phyloP scores from a whole-genome alignment of 176 grass and related monocot genomes.

The Panicum miliaceum region DNA sequence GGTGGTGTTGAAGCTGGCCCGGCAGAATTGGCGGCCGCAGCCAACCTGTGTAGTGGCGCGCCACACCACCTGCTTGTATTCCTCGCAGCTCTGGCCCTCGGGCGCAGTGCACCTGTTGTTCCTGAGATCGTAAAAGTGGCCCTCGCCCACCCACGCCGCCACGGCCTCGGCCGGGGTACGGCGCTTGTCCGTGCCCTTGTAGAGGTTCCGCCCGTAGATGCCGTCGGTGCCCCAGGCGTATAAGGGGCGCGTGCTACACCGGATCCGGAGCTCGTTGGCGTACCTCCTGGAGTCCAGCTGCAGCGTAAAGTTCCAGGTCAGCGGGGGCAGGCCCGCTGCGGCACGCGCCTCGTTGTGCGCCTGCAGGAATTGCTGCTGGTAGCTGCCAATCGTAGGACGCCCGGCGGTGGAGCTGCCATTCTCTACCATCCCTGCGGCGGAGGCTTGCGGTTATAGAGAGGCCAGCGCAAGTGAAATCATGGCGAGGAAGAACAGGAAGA shows the following conservation, averaged over 20 bases:
- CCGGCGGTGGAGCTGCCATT: neutral
- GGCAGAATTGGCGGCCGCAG: constrained; percentile 14
- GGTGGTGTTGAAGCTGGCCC: neutral
- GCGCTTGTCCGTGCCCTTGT: neutral
- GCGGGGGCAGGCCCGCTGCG: neutral
- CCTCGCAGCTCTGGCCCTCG: neutral
- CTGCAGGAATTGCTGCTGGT: constrained; percentile 17
- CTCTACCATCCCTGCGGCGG: neutral
- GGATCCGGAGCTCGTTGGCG: constrained; percentile 1
- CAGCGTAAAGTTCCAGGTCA: constrained; percentile 39
- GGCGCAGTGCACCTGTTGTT: neutral
- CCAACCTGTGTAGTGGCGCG: constrained; percentile 12
- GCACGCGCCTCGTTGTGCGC: constrained; percentile 30
- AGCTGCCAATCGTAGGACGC: neutral
- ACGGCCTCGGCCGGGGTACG: neutral
- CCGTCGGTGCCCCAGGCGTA: neutral
- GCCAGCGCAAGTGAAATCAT: constrained; percentile 3
- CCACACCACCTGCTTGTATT: constrained; percentile 36
- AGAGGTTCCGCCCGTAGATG: constrained; percentile 36
- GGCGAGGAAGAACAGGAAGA: neutral
- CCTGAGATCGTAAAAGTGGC: neutral
- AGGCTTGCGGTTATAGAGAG: neutral
- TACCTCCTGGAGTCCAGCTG: constrained; percentile 9
- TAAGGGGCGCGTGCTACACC: neutral
- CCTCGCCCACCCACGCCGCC: neutral